phyloP scores from a whole-genome alignment of 176 grass and related monocot genomes.

The Oropetium thomaeum region DNA sequence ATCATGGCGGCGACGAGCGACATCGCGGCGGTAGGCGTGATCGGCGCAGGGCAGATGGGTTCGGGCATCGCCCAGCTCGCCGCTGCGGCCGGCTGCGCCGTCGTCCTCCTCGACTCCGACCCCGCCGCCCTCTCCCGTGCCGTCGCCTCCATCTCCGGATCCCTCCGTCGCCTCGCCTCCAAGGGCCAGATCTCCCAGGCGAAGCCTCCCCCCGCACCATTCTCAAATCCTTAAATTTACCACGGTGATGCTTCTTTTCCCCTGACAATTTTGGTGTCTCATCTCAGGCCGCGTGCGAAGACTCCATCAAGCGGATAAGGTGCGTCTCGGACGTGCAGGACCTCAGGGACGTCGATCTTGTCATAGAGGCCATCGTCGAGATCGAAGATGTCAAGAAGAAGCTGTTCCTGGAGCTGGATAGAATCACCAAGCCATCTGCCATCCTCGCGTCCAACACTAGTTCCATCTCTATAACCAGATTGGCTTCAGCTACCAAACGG shows the following conservation, averaged over 20 bases:
- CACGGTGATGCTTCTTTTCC: not conserved
- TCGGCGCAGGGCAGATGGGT: conserved; percentile 94
- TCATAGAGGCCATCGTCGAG: conserved; percentile 90
- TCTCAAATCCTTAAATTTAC: not conserved
- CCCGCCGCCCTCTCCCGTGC: conserved; percentile 56
- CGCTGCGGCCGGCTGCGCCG: conserved; percentile 53
- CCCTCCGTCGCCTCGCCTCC: conserved; percentile 59
- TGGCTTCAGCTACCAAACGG: conserved; percentile 75
- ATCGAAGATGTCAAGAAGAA: conserved; percentile 81
- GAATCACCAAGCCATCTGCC: conserved; percentile 67
- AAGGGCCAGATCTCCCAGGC: conserved; percentile 80
- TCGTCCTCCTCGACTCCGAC: conserved; percentile 73
- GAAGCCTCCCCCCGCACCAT: not conserved
- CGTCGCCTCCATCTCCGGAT: conserved; percentile 54
- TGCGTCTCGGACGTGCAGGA: conserved; percentile 62
- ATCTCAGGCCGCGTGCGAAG: conserved; percentile 47
- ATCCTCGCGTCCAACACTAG: conserved; percentile 92
- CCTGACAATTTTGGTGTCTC: not conserved
- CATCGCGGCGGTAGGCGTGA: conserved; percentile 55
- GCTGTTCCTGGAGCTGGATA: conserved; percentile 71
- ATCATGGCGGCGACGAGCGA: conserved; percentile 40
- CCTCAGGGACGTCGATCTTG: conserved; percentile 56
- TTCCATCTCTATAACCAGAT: conserved; percentile 83
- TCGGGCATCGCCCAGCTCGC: conserved; percentile 91
- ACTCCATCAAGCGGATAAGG: conserved; percentile 63